Conservation (phyloP, 2,329 filamentous ascomycete genomes). For the Claviceps africana region DNA sequence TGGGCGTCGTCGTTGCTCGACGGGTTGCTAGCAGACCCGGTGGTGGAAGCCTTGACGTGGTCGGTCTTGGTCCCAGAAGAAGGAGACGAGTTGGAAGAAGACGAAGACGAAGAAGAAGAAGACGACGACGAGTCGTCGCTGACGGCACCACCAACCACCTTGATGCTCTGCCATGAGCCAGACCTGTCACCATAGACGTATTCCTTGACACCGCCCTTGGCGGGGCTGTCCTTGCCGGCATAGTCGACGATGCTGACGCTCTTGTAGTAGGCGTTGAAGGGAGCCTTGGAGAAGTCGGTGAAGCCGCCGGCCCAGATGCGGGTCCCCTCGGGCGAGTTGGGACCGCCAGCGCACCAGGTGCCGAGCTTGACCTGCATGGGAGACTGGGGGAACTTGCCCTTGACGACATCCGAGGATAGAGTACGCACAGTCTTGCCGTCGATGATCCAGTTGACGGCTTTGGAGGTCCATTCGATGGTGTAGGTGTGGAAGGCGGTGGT, state of each 20-base stretch:
- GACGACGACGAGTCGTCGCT: too few species aligned
- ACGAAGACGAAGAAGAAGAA: slow-evolving; percentile 40
- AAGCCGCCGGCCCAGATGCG: slow-evolving; percentile 54
- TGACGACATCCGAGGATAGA: slow-evolving; percentile 41
- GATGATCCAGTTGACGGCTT: slow-evolving; percentile 49
- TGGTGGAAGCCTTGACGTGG: slow-evolving; percentile 26
- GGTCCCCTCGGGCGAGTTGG: slow-evolving; percentile 51
- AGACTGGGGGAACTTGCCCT: slow-evolving; percentile 53
- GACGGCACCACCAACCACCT: slow-evolving; percentile 55
- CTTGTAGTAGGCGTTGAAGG: slow-evolving; percentile 32
- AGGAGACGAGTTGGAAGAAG: slow-evolving; percentile 14
- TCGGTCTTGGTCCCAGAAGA: slow-evolving; percentile 27
- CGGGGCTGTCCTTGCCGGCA: slow-evolving; percentile 20
- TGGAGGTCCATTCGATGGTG: slow-evolving; percentile 52
- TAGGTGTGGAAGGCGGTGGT: slow-evolving; percentile 46
- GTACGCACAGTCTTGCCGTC: slow-evolving; percentile 48
- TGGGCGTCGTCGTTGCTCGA: background rate
- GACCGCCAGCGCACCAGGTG: slow-evolving; percentile 48
- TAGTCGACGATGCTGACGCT: slow-evolving; percentile 30
- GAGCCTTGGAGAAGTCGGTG: slow-evolving; percentile 29
- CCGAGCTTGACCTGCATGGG: slow-evolving; percentile 60
- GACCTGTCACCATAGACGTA: slow-evolving; percentile 28
- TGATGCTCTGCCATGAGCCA: slow-evolving; percentile 29
- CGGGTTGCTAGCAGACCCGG: background rate
- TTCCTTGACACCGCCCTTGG: slow-evolving; percentile 23